Evolutionary conservation across 805 yeast species (phyloP), one percentile per base, ranked within the genome.

Genomic region (Kuraishia hungarica): DNA sequence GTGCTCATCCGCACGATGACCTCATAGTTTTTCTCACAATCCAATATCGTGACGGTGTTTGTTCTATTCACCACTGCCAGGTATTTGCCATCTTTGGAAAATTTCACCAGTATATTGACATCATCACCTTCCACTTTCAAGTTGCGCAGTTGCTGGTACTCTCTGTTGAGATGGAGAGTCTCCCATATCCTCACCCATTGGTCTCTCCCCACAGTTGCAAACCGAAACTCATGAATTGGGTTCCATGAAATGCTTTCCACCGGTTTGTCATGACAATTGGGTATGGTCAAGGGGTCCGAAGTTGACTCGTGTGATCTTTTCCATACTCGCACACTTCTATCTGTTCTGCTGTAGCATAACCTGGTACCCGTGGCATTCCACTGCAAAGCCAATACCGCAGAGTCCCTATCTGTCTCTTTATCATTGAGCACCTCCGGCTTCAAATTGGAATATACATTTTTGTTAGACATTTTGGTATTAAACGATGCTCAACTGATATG

Each of bases 141-240:
- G 20, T 46, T 52, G 11, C 50, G 24, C 11, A 58, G 22, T 28
- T 24, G 58, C 64, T 64, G 46, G 51, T 50, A 48, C 46, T 53
- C 56, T 66, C 73, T 50, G 69, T 61, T 11, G 62, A 62, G 28
- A 71, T 75, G 26, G 53, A 63, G 53, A n/a, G 59, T 54, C 22
- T 73, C 74, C 81, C 82, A 75, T 19, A 77, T 60, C 57, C 75
- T 77, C 39, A 78, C 61, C 51, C 57, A 60, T 26, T 66, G 64
- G 60, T 78, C 82, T 52, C 76, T 60, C 2, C 80, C 80, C 19
- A 73, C 79, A 2, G 80, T 69, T 5, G 75, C 79, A 60, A 80
- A 74, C 19, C 70, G 61, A 50, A 64, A 62, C 51, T 75, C 78
- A 46, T 70, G 65, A 46, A 58, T 60, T 0, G 82, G 81, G 57